Base-by-base conservation (phyloP, 2,329 filamentous ascomycete genomes). In the Aspergillus proliferans region DNA sequence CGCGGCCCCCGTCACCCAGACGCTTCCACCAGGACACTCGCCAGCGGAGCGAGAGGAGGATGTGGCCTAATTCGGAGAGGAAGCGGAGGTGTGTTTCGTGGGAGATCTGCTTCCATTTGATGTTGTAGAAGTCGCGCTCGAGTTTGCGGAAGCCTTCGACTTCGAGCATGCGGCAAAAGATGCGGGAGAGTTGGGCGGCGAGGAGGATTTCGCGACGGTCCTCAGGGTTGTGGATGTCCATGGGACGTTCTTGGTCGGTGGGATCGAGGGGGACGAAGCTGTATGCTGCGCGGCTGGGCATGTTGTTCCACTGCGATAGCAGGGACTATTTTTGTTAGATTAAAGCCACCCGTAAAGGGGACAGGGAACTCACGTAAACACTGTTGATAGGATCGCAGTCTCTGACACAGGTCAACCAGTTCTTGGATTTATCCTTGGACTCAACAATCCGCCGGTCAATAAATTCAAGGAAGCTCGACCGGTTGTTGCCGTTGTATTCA, bases 131-230 rank as follows among this genome's bases (percentile, higher is more conserved):
- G 47, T 68, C 65, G 9, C 67, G 69, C 50, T 75, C 71, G 0
- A 75, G 65, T 45, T 68, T 67, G 26, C 65, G 62, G 64, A 71
- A 74, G 2, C 69, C 72, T 57, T 74, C 71, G 4, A 75, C 68
- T 54, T 75, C 72, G 6, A 74, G 60, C 61, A 73, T 72, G 47
- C 72, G 70, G 56, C 71, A 72, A 49, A 75, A 57, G 41, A 75
- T 74, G 33, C 71, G 69, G 7, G 70, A 72, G 19, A 75, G 59
- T 48, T 74, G 71, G 1, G 70, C 71, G 3, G 72, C 72, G 2
- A 74, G 62, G 2, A 71, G 57, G 41, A 74, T 69, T 38, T 73
- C 68, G 15, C 63, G 61, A 28, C 60, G 65, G 46, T 71, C 65
- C 12, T 68, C 63, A 2, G 60, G 54, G 43, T 65, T 60, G 49